Conservation (phyloP, 768 basidiomycete species). For the Lactarius vividus region DNA sequence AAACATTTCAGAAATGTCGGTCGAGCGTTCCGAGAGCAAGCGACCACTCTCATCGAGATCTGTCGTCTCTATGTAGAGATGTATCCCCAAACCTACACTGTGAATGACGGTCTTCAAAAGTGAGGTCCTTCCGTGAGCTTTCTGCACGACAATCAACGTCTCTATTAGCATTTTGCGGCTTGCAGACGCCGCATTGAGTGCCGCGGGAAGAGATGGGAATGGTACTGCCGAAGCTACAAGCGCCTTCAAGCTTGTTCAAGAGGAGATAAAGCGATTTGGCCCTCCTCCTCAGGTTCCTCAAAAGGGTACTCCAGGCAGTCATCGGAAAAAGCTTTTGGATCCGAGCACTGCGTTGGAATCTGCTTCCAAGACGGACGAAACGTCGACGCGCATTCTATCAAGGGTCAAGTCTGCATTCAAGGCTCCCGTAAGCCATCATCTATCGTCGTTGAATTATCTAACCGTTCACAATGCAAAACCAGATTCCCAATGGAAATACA, state of each 20-base stretch:
- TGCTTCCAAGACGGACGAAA: too few relatives aligned
- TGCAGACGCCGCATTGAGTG: constrained; percentile 3
- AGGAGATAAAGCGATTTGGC: not conserved
- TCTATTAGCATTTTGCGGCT: not conserved
- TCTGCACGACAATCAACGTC: too few relatives aligned
- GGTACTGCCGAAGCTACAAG: not conserved
- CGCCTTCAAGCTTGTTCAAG: not conserved
- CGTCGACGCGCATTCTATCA: too few relatives aligned
- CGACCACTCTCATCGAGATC: constrained; percentile 3
- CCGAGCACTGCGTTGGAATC: too few relatives aligned
- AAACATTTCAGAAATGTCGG: not conserved
- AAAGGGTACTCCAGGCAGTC: not conserved
- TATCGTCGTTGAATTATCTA: too few relatives aligned
- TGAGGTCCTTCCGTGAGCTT: not conserved
- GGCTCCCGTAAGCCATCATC: too few relatives aligned
- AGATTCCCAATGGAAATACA: not conserved
- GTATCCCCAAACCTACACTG: not conserved
- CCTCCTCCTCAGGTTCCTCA: not conserved
- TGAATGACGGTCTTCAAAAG: not conserved
- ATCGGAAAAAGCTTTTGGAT: not conserved
- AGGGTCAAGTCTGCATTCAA: too few relatives aligned
- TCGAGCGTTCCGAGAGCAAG: not conserved
- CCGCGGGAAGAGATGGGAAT: not conserved
- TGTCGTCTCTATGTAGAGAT: not conserved
- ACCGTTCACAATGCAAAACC: too few relatives aligned